phyloP scores from a whole-genome alignment of 2,329 filamentous ascomycete species.

The Cercospora beticola region DNA sequence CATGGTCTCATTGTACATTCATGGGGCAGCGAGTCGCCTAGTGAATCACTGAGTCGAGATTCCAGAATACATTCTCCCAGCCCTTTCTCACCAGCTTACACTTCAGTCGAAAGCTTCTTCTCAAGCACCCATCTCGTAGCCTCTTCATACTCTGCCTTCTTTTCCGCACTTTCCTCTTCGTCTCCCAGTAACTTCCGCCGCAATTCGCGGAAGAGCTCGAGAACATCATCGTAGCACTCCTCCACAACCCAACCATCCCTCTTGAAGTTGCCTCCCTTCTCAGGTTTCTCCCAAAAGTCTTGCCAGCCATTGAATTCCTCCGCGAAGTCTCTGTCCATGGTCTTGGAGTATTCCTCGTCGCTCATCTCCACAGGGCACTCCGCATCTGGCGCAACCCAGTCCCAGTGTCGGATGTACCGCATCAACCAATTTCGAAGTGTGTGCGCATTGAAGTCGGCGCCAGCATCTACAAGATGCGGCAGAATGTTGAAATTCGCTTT shows the following conservation, averaged over 20 bases:
- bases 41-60: neutral
- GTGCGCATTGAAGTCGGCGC: neutral
- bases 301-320: neutral
- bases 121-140: neutral
- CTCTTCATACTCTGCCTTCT: neutral
- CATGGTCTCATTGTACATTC: neutral
- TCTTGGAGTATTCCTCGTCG: neutral
- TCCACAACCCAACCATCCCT: conserved; percentile 42
- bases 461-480: neutral
- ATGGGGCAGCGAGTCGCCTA: neutral
- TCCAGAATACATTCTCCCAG: neutral
- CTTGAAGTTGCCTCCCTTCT: conserved; percentile 9
- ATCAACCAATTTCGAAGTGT: neutral
- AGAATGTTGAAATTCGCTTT: neutral
- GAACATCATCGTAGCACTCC: conserved; percentile 40
- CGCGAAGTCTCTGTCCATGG: neutral
- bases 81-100: neutral
- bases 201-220: conserved; percentile 40
- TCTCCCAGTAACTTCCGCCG: conserved; percentile 19
- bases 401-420: neutral
- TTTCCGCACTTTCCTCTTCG: neutral
- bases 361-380: neutral
- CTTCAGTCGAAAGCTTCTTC: neutral
- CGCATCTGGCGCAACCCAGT: neutral
- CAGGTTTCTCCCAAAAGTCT: neutral